Evolutionary conservation across 1,284 basidiomycete species (phyloP), one percentile per base, ranked within the genome.

Genomic region (Ustilago nuda): DNA sequence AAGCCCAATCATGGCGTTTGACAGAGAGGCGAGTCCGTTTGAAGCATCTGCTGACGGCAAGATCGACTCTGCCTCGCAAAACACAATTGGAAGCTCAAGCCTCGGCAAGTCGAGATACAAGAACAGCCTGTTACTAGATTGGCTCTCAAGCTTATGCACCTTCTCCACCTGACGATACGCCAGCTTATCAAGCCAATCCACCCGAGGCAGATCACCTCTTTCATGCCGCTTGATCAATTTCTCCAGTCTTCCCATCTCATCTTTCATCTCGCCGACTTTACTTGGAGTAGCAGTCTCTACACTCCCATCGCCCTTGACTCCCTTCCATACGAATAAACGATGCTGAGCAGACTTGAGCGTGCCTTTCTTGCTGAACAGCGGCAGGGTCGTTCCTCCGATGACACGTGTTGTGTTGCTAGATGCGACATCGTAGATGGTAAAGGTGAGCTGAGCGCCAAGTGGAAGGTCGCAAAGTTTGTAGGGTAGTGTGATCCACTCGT

Each of bases 41-140:
- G 70, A 39, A 9, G 43, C 57, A 9, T 61, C 61, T 8, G 48
- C 60, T 2, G 64, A 58, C 0, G 75, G 59, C 9, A 76, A 52
- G 4, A 68, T 58, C 1, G 66, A 66, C 45, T 85, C 84, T 4
- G 72, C 76, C 68, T 85, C 96, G 70, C 92, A 93, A 86, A 93
- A 99, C 53, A 99, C 92, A n/a, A 99, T 92, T 0, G 97, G 96
- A 84, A 98, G 95, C 84, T 98, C 96, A 82, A 98, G 99, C n/a
- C 94, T 90, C 0, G 96, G 97, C 41, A 99, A 86, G 87, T 99
- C 96, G 52, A 99, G 91, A 85, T 98, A 98, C 5, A 99, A 89
- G 82, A 94, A 98, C 0, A 83, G 69, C 55, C 77, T 71, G 33
- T 81, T 60, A 8, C 73, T 77, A 2, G 60, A 65, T 45, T 76